Evolutionary conservation across 495 filamentous ascomycete genomes (phyloP), one percentile per base, ranked within the genome.

Genomic region (Neurospora discreta): DNA sequence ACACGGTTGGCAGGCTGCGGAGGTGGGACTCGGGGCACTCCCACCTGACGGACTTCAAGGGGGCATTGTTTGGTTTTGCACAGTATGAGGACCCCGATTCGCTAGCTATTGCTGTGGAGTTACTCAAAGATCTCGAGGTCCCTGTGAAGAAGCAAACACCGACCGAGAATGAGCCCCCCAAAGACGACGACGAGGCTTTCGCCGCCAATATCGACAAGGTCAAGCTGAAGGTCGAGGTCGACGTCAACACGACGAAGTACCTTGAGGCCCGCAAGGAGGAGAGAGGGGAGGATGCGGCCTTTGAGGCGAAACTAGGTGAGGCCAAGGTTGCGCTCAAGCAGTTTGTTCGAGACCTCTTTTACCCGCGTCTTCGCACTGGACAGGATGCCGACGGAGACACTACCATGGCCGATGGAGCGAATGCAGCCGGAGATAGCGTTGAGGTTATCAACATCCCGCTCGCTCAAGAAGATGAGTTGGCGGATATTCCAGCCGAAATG

Each of bases 401-500:
- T 3, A 40, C 71, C 5, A 95, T 97, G 92, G 87, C 85, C 68
- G 90, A 93, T 74, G 85, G 79, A 15, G 85, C 88, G 5, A 83
- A 82, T 9, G 83, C 84, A 18, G 81, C 83, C 65, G 88, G 83
- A 41, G 86, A 87, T 39, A 85, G 92, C 71, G 87, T 89, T 26
- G 94, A 97, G 81, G 90, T 98, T 40, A 90, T 98, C 74, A 97
- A 93, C 52, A 98, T 97, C 73, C 91, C 93, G 5, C 87, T 97
- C 42, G 91, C 92, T 9, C 87, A 90, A 36, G 95, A 99, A 75
- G 95, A 99, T 78, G 95, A 99, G 76, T 85, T 99, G 39, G 91
- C 93, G 46, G 96, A 99, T 77, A 97, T 99, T 71, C 95, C 95
- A 3, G 90, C 92, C 13, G 95, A 98, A 77, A 95, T 95, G 94